Evolutionary conservation across 106 monocot genomes (phyloP).

Genomic region (Allium sativum): DNA sequence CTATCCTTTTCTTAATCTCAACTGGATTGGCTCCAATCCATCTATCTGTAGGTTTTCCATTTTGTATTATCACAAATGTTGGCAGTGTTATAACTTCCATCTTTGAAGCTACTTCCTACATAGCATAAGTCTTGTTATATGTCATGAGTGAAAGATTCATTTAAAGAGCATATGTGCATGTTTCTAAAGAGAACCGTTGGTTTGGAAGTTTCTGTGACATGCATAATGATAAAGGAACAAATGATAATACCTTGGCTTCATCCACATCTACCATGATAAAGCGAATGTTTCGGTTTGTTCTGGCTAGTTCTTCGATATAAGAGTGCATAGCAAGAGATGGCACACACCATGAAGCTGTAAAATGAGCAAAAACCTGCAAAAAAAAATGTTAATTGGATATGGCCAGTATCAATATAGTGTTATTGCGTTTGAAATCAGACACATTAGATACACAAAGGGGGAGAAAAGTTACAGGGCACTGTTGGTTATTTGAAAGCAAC

Average conservation of each 20-base stretch:
- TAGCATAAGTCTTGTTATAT: background rate
- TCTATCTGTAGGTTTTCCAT: conserved; percentile 30
- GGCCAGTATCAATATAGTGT: background rate
- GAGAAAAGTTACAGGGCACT: conserved; percentile 39
- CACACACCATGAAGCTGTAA: conserved; percentile 76
- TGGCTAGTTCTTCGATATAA: conserved; percentile 56
- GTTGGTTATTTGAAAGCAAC: conserved; percentile 44
- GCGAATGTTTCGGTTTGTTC: conserved; percentile 29
- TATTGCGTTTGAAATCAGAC: background rate
- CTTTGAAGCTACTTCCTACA: conserved; percentile 56
- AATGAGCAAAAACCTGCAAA: conserved; percentile 24
- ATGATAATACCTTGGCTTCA: conserved; percentile 51
- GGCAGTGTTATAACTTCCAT: conserved; percentile 90
- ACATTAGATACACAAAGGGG: background rate
- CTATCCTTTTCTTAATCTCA: conserved; percentile 53
- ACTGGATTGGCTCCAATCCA: conserved; percentile 78
- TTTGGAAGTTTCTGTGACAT: background rate
- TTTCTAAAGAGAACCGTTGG: background rate
- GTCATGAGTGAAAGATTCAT: too few species aligned
- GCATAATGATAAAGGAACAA: background rate
- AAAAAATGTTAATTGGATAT: background rate
- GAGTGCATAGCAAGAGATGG: conserved; percentile 82
- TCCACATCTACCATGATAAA: conserved; percentile 82
- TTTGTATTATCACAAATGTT: conserved; percentile 64
- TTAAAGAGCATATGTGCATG: background rate